Conservation (phyloP, 805 yeast genomes). For the Candida boidinii region DNA sequence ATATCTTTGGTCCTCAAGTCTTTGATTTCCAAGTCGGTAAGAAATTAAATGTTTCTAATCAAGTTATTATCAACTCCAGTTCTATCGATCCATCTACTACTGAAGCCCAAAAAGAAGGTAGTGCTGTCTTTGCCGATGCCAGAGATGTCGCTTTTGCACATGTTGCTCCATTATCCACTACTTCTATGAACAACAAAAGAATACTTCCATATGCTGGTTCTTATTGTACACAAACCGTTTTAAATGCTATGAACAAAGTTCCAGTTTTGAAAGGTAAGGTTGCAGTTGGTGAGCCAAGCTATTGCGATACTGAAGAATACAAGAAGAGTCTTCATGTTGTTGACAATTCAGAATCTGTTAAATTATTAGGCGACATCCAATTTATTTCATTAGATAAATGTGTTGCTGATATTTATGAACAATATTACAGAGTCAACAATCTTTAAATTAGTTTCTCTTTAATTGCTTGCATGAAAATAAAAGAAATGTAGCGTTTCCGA, state of each 20-base stretch:
- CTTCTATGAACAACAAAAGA: slow-evolving; percentile 25
- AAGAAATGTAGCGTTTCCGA: no score
- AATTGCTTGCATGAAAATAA: no score
- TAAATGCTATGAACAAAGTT: slow-evolving; percentile 26
- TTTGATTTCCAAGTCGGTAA: slow-evolving; percentile 35
- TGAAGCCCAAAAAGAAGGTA: slow-evolving; percentile 13
- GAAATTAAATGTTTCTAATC: slow-evolving; percentile 40
- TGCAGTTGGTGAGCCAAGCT: slow-evolving; percentile 22
- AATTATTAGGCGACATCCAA: slow-evolving; percentile 1
- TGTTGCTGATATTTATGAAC: slow-evolving; percentile 5
- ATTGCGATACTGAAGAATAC: no score
- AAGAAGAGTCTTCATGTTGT: no score
- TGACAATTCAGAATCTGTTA: slow-evolving; percentile 3
- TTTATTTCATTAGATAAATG: slow-evolving; percentile 5
- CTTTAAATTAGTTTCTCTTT: not conserved
- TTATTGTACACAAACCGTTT: slow-evolving; percentile 21
- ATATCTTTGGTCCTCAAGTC: slow-evolving; percentile 38
- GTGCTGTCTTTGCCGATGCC: slow-evolving; percentile 28
- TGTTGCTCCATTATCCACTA: slow-evolving; percentile 37
- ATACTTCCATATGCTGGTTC: slow-evolving; percentile 18
- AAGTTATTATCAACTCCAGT: slow-evolving; percentile 16
- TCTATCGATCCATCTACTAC: slow-evolving; percentile 22
- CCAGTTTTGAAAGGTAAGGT: slow-evolving; percentile 27
- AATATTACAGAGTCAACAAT: slow-evolving; percentile 12
- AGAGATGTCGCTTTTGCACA: slow-evolving; percentile 45